Percentiles rank a stretch among this genome's conserved stretches.
These are phyloP conservation scores for Candida arabinofermentans DNA, from an alignment of 805 yeast genomes.

Conservation along the genomic window DNA sequence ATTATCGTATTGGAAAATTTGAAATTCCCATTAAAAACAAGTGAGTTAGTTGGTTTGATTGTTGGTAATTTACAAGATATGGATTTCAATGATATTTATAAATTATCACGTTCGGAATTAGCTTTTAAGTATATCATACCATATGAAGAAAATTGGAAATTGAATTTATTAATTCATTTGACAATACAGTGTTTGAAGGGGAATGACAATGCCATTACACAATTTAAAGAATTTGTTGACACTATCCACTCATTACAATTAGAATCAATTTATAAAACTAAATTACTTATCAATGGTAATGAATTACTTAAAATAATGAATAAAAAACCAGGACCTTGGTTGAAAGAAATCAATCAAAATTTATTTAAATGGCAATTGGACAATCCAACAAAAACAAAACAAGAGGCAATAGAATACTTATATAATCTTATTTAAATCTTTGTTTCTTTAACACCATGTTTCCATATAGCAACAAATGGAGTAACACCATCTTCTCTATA, in stretches of 20 bases:
- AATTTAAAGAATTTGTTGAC: conserved; percentile 32
- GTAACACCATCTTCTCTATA: conserved; percentile 99
- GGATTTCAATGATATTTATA: conserved; percentile 26
- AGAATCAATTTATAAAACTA: conserved; percentile 42
- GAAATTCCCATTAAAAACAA: conserved; percentile 55
- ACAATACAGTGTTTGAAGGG: conserved; percentile 15
- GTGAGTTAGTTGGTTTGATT: conserved; percentile 45
- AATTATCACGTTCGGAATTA: conserved; percentile 46
- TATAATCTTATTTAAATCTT: conserved; percentile 65
- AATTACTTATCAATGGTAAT: conserved; percentile 76
- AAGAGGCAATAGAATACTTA: conserved; percentile 50
- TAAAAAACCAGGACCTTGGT: conserved; percentile 85
- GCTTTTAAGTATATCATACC: conserved; percentile 54
- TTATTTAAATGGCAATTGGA: conserved; percentile 76
- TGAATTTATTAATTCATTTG: conserved; percentile 28
- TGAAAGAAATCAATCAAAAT: conserved; percentile 51
- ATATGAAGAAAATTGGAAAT: conserved; percentile 49
- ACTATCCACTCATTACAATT: conserved; percentile 35
- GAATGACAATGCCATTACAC: conserved; percentile 24
- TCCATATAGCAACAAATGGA: conserved; percentile 97
- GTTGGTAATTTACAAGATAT: conserved; percentile 29
- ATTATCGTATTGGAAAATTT: conserved; percentile 65
- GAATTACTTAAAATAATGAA: conserved; percentile 47
- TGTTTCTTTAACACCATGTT: conserved; percentile 89
- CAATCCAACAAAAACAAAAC: conserved; percentile 51